Percentiles rank a stretch among this genome's conserved stretches.
These are phyloP conservation scores for Yarrowia sp. DNA, from an alignment of 805 yeast species.

Conservation along the genomic window DNA sequence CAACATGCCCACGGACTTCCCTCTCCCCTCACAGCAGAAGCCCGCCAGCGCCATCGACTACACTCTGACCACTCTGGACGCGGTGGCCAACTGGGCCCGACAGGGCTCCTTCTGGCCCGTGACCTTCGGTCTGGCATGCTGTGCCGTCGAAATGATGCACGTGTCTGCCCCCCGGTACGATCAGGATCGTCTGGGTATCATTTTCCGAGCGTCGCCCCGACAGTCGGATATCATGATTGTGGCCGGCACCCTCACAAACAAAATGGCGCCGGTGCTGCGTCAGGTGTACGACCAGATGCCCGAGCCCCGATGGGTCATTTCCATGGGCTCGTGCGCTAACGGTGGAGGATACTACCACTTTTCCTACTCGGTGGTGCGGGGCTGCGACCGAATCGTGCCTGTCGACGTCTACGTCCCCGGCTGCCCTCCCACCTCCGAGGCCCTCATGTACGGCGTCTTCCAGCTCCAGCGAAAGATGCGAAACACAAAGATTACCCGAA, in stretches of 20 bases:
- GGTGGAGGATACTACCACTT: constrained; percentile 95
- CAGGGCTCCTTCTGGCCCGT: constrained; percentile 94
- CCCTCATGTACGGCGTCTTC: constrained; percentile 88
- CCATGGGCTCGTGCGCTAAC: constrained; percentile 94
- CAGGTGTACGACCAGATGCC: constrained; percentile 96
- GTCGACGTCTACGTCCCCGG: constrained; percentile 93
- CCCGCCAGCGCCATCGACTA: constrained; percentile 72
- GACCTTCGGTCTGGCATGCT: constrained; percentile 89
- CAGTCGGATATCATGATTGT: constrained; percentile 92
- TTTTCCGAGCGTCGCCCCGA: constrained; percentile 93
- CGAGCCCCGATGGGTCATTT: constrained; percentile 91
- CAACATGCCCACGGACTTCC: constrained; percentile 68
- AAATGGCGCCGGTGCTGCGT: constrained; percentile 93
- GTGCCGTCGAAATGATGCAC: constrained; percentile 97
- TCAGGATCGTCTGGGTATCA: constrained; percentile 89
- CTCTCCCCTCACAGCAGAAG: constrained; percentile 71
- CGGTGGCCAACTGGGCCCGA: constrained; percentile 88
- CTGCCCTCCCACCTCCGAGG: constrained; percentile 91
- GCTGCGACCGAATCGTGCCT: constrained; percentile 87
- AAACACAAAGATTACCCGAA: constrained; percentile 76
- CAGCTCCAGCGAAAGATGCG: constrained; percentile 90
- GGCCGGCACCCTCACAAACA: constrained; percentile 89
- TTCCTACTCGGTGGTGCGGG: constrained; percentile 86
- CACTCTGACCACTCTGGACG: constrained; percentile 80
- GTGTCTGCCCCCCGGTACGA: constrained; percentile 89